Conservation (phyloP, 108 stramenopile genomes). For the Chaetoceros tenuissimus region DNA sequence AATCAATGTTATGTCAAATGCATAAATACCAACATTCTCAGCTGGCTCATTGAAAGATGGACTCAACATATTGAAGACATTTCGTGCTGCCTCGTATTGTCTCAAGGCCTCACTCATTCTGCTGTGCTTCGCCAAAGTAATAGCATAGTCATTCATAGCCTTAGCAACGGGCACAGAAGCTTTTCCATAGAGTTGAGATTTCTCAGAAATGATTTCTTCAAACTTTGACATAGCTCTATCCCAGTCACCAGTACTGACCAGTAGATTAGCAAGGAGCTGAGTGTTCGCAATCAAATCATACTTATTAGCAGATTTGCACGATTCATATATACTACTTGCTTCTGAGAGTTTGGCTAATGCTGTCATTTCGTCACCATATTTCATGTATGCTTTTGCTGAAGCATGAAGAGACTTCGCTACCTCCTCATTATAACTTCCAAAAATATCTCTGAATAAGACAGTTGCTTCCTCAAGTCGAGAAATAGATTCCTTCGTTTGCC, state of each 20-base stretch:
- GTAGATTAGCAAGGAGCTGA: slow-evolving; percentile 68
- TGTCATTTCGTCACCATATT: slow-evolving; percentile 60
- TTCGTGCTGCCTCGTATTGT: slow-evolving; percentile 63
- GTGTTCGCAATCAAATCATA: slow-evolving; percentile 78
- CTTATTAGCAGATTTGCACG: slow-evolving; percentile 65
- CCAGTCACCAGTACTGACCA: slow-evolving; percentile 75
- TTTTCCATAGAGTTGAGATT: slow-evolving; percentile 61
- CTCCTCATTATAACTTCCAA: slow-evolving; percentile 57
- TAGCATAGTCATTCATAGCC: slow-evolving; percentile 81
- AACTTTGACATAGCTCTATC: slow-evolving; percentile 68
- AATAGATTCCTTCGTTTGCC: slow-evolving; percentile 71
- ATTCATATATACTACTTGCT: slow-evolving; percentile 74
- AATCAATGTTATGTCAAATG: slow-evolving; percentile 79
- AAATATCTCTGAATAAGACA: slow-evolving; percentile 51
- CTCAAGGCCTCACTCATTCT: slow-evolving; percentile 72
- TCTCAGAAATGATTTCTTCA: slow-evolving; percentile 78
- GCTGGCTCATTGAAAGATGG: slow-evolving; percentile 10
- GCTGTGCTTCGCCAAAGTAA: slow-evolving; percentile 78
- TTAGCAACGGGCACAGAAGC: slow-evolving; percentile 68
- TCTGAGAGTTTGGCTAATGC: slow-evolving; percentile 73
- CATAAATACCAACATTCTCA: slow-evolving; percentile 63
- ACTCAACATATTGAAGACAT: slow-evolving; percentile 40
- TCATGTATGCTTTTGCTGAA: slow-evolving; percentile 68
- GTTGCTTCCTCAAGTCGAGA: slow-evolving; percentile 71
- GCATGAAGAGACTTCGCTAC: slow-evolving; percentile 63